Conservation (phyloP, 192 early-diverging fungal species). For the Umbelopsis vinacea region DNA sequence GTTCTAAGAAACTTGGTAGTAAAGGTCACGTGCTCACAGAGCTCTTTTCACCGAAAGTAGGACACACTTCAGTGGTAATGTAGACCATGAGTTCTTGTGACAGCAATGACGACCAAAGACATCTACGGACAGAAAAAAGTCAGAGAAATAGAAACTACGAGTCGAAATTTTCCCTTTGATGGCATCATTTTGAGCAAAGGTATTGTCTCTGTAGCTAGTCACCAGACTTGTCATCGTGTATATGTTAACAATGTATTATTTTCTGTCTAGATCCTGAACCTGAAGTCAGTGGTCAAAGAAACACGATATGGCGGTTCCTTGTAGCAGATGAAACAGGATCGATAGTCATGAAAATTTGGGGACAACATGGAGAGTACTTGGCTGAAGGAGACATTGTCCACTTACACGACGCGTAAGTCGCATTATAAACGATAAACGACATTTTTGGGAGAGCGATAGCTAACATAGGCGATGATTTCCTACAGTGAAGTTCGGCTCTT, state of each 20-base stretch:
- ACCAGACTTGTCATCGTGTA: neutral
- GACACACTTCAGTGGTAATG: no score
- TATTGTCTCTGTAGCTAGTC: neutral
- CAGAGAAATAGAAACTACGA: neutral
- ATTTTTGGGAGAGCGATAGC: neutral
- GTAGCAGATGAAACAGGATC: conserved; percentile 17
- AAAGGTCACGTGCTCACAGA: no score
- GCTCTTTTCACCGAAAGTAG: no score
- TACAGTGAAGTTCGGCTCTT: neutral
- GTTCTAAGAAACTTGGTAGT: no score
- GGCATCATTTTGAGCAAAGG: neutral
- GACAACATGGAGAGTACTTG: neutral
- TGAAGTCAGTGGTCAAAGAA: conserved; percentile 11
- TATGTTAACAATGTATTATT: neutral
- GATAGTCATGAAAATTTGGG: conserved; percentile 13
- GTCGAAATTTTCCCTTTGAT: conserved; percentile 6
- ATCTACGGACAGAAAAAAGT: conserved; percentile 18
- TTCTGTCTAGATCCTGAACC: neutral
- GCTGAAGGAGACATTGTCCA: conserved; percentile 11
- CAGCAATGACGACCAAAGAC: conserved; percentile 5
- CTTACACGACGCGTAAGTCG: conserved; percentile 9
- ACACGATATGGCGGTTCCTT: conserved; percentile 3
- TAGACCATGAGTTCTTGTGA: no score
- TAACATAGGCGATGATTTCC: neutral
- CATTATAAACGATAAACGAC: neutral